Conservation (phyloP, 352 stramenopile genomes). For the Globisporangium ultimum region DNA sequence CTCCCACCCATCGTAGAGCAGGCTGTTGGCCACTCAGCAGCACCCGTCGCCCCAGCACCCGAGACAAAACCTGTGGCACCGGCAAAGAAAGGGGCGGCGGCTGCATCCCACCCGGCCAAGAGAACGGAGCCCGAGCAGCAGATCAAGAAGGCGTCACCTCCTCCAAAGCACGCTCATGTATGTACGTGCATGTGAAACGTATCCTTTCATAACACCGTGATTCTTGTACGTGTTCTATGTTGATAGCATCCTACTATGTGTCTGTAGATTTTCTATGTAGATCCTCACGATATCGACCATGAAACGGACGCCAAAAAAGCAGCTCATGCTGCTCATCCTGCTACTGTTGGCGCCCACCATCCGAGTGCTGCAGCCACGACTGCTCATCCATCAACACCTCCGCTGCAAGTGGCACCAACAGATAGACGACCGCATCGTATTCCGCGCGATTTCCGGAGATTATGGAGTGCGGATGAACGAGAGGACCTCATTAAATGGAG, state of each 20-base stretch:
- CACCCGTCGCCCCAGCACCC: slow-evolving; percentile 15
- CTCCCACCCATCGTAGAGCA: slow-evolving; percentile 44
- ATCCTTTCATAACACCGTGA: background rate
- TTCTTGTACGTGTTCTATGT: background rate
- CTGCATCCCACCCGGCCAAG: slow-evolving; percentile 14
- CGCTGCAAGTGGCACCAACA: slow-evolving; percentile 2
- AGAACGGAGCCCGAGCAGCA: slow-evolving; percentile 34
- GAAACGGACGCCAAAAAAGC: slow-evolving; percentile 17
- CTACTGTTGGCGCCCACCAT: background rate
- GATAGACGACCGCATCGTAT: slow-evolving; percentile 23
- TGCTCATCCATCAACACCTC: background rate
- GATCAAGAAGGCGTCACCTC: slow-evolving; percentile 31
- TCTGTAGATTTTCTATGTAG: slow-evolving; percentile 26
- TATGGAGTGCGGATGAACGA: slow-evolving; percentile 60
- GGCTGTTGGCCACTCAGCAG: slow-evolving; percentile 7
- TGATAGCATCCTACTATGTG: background rate
- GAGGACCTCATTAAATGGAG: slow-evolving; percentile 44
- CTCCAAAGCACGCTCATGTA: slow-evolving; percentile 49
- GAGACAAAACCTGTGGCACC: slow-evolving; percentile 24
- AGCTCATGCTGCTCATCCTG: background rate
- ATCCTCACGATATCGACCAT: slow-evolving; percentile 18
- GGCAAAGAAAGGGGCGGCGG: slow-evolving; percentile 31
- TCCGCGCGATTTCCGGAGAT: slow-evolving; percentile 56
- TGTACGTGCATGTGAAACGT: background rate
- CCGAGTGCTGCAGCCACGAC: background rate